phyloP scores from a whole-genome alignment of 148 eudicot genomes.

The Rhododendron mucronatum region DNA sequence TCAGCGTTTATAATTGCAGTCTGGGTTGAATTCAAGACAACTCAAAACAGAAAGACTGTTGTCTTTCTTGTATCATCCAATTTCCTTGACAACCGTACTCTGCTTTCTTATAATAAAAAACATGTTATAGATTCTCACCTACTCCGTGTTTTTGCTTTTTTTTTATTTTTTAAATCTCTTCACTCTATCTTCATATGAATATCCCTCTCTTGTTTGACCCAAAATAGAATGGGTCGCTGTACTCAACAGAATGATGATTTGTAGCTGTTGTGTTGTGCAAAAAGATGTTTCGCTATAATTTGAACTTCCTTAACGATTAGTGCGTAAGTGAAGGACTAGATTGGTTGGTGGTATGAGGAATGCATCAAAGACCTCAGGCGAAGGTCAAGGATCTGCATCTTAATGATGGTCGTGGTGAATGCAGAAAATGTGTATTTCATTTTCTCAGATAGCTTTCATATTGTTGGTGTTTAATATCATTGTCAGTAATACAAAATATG shows the following conservation, averaged over 20 bases:
- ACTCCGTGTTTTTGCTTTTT: not conserved
- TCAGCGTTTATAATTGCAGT: not conserved
- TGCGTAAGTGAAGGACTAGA: not conserved
- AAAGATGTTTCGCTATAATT: not conserved
- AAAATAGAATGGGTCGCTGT: not conserved
- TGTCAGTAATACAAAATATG: not conserved
- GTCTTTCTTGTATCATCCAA: not conserved
- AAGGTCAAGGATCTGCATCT: not conserved
- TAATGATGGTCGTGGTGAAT: not conserved
- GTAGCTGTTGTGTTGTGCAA: not conserved
- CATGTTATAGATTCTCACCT: not conserved
- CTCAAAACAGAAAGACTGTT: not conserved
- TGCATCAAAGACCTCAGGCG: not conserved
- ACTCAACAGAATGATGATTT: not conserved
- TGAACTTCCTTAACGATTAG: not conserved
- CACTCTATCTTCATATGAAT: not conserved
- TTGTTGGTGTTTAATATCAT: not conserved
- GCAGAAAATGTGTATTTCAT: not conserved
- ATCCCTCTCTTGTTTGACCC: not conserved
- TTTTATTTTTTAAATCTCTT: not conserved
- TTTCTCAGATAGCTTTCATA: not conserved
- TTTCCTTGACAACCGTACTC: not conserved
- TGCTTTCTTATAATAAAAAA: not conserved
- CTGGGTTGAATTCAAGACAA: not conserved
- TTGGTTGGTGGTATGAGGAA: not conserved